Base-by-base conservation (phyloP, 331 rosid species). In the Quercus tomentella region DNA sequence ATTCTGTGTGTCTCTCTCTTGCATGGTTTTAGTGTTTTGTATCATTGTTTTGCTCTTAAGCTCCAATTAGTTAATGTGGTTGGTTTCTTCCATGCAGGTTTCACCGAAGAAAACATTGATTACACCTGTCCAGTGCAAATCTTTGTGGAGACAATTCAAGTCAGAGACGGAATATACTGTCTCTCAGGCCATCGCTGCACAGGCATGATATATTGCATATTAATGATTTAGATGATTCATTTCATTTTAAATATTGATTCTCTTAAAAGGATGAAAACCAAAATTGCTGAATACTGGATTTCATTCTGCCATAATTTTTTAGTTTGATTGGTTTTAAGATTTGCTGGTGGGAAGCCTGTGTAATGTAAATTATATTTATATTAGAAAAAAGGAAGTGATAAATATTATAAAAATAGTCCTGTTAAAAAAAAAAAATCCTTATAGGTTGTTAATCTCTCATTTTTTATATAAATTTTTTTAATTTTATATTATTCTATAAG, bases 61-160 rank as follows among this genome's bases (percentile, higher is more conserved):
- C 77, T 22, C 70, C 79, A 72, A 70, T 69, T 14, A 4, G 26
- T 69, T 58, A 74, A 65, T 72, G 65, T 56, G 79, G 65, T 37
- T 30, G 4, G 52, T 81, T 56, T 79, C 55, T 35, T 57, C 25
- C 43, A 8, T 87, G 72, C 86, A 96, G 98, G 89, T 96, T 81
- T 84, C 97, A 26, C 63, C 93, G 55, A 57, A 91, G 54, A 88
- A 87, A 82, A 96, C 98, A 33, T 78, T 96, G 88, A 86, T 96
- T 83, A 87, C 97, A 49, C 99, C 99, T 33, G 97, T 96, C 79
- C 98, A 96, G 82, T 96, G 99, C 88, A 96, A 89, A 82, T 87
- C 96, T 73, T 51, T 96, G 91, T 96, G 99, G 99, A 87, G 97
- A 89, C 99, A 96, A 83, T 96, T 96, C 90, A 90, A 85, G 84